Conservation (phyloP, 1,139 yeast genomes). For the Nakaseomyces sp. region DNA sequence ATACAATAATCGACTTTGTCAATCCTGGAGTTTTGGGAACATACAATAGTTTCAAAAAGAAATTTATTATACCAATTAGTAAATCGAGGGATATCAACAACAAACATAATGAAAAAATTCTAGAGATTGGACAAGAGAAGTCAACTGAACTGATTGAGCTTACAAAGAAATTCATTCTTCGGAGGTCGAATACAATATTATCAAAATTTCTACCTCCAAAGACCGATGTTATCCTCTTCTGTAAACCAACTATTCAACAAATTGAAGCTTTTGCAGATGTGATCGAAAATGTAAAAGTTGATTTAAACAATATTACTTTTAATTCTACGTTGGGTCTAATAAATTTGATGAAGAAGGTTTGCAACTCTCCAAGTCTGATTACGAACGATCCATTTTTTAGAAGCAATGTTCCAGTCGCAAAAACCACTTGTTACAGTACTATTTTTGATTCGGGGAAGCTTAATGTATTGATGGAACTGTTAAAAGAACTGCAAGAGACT, state of each 20-base stretch:
- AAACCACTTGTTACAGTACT: constrained; percentile 27
- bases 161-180: constrained; percentile 59
- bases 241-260: constrained; percentile 65
- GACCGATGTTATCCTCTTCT: constrained; percentile 71
- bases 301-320: constrained; percentile 32
- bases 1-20: constrained; percentile 67
- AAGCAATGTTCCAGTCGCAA: background rate
- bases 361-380: constrained; percentile 70
- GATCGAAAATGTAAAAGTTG: constrained; percentile 34
- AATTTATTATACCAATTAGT: constrained; percentile 62
- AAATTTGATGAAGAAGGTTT: constrained; percentile 66
- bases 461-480: constrained; percentile 43
- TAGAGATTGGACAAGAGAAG: constrained; percentile 50
- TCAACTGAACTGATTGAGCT: constrained; percentile 53
- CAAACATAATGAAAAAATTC: constrained; percentile 37
- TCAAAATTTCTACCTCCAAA: constrained; percentile 62
- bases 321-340: constrained; percentile 57
- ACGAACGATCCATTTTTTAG: constrained; percentile 33
- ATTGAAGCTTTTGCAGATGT: constrained; percentile 45
- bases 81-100: constrained; percentile 70
- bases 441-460: constrained; percentile 43
- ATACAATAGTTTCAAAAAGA: constrained; percentile 53
- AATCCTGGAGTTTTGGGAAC: constrained; percentile 77
- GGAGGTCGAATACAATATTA: constrained; percentile 68
- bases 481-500: constrained; percentile 38